A percentile compares a stretch with the other conserved stretches of the same genome.
phyloP scores from a whole-genome alignment of 768 basidiomycete species.

The Amanita phalloides region DNA sequence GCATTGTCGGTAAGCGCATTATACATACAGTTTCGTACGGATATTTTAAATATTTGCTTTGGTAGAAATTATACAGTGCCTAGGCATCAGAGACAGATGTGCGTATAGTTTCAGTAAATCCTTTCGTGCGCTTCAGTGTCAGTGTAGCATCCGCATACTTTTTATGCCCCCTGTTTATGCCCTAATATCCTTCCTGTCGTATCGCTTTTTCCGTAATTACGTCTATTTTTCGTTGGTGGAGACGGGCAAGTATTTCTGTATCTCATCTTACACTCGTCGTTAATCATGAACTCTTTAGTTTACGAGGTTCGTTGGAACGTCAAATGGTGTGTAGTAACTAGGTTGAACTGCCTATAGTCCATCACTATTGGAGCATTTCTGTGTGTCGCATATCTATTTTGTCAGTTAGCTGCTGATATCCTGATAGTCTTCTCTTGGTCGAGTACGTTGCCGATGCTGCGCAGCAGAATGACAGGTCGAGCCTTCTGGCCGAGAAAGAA shows the following conservation, averaged over 20 bases:
- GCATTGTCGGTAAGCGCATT: slow-evolving; percentile 41
- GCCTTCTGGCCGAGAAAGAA: slow-evolving; percentile 60
- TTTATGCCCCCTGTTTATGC: slow-evolving; percentile 71
- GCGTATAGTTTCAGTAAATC: slow-evolving; percentile 11
- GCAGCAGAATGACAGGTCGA: slow-evolving; percentile 39
- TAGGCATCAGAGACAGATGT: slow-evolving; percentile 65
- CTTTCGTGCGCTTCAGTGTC: not conserved
- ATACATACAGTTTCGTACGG: not conserved
- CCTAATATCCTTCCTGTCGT: slow-evolving; percentile 69
- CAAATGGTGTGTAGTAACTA: not conserved
- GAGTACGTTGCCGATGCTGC: slow-evolving; percentile 65
- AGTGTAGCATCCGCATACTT: slow-evolving; percentile 44
- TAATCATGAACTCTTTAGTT: slow-evolving; percentile 19
- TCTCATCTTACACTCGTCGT: not conserved
- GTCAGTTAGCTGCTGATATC: not conserved
- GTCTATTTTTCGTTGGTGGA: slow-evolving; percentile 27
- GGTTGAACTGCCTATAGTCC: slow-evolving; percentile 28
- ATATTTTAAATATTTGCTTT: not conserved
- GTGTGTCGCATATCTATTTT: slow-evolving; percentile 12
- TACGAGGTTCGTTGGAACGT: slow-evolving; percentile 37
- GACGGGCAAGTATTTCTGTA: slow-evolving; percentile 16
- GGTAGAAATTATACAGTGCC: slow-evolving; percentile 51
- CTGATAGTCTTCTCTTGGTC: slow-evolving; percentile 51
- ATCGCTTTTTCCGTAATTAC: slow-evolving; percentile 64
- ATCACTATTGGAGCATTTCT: slow-evolving; percentile 70